Conservation (phyloP, 306 rosid genomes). For the Vigna radiata region DNA sequence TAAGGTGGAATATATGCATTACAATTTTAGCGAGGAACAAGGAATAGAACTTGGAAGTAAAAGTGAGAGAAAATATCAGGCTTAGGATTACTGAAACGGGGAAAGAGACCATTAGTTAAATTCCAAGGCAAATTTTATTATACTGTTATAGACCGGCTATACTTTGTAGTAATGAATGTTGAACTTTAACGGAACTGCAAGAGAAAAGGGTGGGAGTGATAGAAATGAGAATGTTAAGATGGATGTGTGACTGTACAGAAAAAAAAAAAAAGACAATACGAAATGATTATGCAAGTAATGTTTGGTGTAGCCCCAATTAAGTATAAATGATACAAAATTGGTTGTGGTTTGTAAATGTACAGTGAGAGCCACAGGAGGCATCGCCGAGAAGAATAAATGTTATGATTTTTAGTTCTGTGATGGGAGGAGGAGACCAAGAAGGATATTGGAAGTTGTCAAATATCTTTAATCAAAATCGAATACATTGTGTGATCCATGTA, state of each 20-base stretch:
- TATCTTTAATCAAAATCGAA: neutral
- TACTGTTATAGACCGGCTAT: neutral
- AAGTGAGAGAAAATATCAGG: no score
- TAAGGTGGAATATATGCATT: neutral
- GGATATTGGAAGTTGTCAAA: no score
- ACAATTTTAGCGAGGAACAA: neutral
- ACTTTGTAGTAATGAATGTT: neutral
- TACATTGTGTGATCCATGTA: neutral
- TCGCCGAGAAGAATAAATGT: neutral
- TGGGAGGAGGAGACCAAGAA: neutral
- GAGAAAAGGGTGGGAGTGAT: neutral
- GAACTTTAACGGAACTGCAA: neutral
- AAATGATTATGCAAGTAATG: neutral
- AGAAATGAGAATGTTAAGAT: neutral
- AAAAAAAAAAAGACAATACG: neutral
- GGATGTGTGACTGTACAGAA: neutral
- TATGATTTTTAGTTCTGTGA: neutral
- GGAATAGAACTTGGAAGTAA: no score
- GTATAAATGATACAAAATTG: neutral
- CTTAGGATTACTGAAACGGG: neutral
- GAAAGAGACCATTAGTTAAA: neutral
- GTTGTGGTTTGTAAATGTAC: neutral
- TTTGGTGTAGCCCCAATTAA: neutral
- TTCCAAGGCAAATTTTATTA: neutral
- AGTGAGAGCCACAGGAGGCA: neutral